Percentiles rank a stretch among this genome's conserved stretches.
Conservation (phyloP, 176 grass and related monocot genomes). For the Tuctoria greenei region DNA sequence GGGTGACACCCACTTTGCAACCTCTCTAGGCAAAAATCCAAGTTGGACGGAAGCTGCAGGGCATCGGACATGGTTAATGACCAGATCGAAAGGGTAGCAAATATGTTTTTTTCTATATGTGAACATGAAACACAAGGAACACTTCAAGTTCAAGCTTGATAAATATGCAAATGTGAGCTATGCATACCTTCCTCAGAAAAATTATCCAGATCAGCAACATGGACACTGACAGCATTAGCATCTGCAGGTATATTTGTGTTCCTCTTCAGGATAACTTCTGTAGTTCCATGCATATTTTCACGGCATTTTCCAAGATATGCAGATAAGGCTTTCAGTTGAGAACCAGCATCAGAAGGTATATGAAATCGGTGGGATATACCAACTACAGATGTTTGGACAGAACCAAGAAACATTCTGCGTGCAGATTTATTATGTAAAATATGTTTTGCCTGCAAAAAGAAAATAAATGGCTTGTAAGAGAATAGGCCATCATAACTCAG, state of each 20-base stretch:
- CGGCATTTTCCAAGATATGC: slow-evolving; percentile 65
- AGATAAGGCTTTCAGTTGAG: slow-evolving; percentile 62
- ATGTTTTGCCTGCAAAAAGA: slow-evolving; percentile 54
- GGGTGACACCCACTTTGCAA: slow-evolving; percentile 83
- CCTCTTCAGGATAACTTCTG: slow-evolving; percentile 83
- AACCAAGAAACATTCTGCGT: slow-evolving; percentile 55
- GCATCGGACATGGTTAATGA: slow-evolving; percentile 25
- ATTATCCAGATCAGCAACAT: slow-evolving; percentile 62
- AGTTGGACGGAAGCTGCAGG: slow-evolving; percentile 55
- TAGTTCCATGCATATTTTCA: slow-evolving; percentile 59
- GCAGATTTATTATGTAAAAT: slow-evolving; percentile 41
- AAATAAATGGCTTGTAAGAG: slow-evolving; percentile 8
- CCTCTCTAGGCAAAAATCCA: slow-evolving; percentile 92
- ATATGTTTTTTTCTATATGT: slow-evolving; percentile 9
- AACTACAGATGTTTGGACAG: slow-evolving; percentile 78
- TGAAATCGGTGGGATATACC: slow-evolving; percentile 80
- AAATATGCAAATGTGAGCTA: background rate
- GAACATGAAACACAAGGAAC: background rate
- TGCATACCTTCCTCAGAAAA: slow-evolving; percentile 70
- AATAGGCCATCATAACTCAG: slow-evolving; percentile 9
- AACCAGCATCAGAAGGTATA: slow-evolving; percentile 54
- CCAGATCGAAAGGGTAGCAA: background rate
- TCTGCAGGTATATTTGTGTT: slow-evolving; percentile 77
- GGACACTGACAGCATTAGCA: slow-evolving; percentile 84
- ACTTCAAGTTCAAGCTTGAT: background rate